Conservation (phyloP, 108 stramenopile species). For the Cyclotella baltica region DNA sequence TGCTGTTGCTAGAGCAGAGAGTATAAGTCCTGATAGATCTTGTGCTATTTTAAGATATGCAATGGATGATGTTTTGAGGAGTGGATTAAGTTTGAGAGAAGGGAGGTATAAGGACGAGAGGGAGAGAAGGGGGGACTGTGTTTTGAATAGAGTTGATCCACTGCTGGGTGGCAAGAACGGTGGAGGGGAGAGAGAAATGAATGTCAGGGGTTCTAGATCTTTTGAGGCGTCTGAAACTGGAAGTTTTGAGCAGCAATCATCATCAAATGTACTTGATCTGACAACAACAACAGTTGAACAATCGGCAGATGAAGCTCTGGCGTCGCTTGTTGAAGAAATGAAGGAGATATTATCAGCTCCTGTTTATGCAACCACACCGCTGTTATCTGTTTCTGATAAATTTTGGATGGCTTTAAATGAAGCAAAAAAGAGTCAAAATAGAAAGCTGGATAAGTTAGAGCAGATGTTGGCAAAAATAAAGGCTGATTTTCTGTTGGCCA, state of each 20-base stretch:
- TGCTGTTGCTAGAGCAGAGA: conserved; percentile 73
- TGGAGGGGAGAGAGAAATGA: conserved; percentile 28
- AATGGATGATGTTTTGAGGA: conserved; percentile 89
- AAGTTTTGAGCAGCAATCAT: neutral
- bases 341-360: conserved; percentile 86
- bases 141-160: conserved; percentile 62
- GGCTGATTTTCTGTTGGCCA: conserved; percentile 84
- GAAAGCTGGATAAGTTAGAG: conserved; percentile 78
- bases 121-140: conserved; percentile 79
- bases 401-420: conserved; percentile 82
- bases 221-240: conserved; percentile 17
- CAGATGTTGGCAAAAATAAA: conserved; percentile 82
- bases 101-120: conserved; percentile 50
- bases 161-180: conserved; percentile 8
- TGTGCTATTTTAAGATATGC: conserved; percentile 87
- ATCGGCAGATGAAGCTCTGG: conserved; percentile 76
- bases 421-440: conserved; percentile 59
- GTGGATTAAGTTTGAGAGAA: conserved; percentile 62
- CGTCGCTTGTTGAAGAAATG: conserved; percentile 84
- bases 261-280: neutral
- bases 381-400: conserved; percentile 70
- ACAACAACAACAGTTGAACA: conserved; percentile 59
- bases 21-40: conserved; percentile 78
- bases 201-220: neutral
- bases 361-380: conserved; percentile 79